Conservation (phyloP, 306 rosid genomes). For the Herpetospermum pedunculosum region DNA sequence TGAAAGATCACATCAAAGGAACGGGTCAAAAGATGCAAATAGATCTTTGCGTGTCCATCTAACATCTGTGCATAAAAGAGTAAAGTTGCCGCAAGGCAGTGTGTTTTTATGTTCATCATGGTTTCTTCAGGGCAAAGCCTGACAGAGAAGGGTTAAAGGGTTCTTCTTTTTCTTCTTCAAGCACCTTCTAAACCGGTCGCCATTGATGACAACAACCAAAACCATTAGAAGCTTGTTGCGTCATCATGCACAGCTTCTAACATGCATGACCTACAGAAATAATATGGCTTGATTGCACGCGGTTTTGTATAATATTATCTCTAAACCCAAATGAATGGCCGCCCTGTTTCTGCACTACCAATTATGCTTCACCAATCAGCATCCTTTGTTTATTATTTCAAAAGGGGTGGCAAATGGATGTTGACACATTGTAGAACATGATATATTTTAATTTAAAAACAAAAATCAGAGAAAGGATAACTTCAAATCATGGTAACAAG, state of each 20-base stretch:
- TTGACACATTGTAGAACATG: background rate
- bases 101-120: background rate
- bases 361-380: background rate
- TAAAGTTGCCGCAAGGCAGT: conserved; percentile 8
- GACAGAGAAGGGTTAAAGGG: background rate
- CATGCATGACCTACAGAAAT: background rate
- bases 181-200: background rate
- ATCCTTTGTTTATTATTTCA: background rate
- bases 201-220: background rate
- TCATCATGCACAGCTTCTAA: background rate
- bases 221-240: background rate
- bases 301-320: background rate
- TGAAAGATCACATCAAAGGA: conserved; percentile 6
- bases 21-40: background rate
- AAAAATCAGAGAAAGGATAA: background rate
- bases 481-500: background rate
- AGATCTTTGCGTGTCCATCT: background rate
- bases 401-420: background rate
- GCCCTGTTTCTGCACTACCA: background rate
- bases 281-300: background rate
- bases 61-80: background rate
- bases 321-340: background rate
- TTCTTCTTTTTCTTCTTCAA: background rate
- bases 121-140: conserved; percentile 3
- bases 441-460: background rate